Percentiles rank a stretch among this genome's conserved stretches.
phyloP scores from a whole-genome alignment of 345 rosid species.

The Eucalyptus cladocalyx region DNA sequence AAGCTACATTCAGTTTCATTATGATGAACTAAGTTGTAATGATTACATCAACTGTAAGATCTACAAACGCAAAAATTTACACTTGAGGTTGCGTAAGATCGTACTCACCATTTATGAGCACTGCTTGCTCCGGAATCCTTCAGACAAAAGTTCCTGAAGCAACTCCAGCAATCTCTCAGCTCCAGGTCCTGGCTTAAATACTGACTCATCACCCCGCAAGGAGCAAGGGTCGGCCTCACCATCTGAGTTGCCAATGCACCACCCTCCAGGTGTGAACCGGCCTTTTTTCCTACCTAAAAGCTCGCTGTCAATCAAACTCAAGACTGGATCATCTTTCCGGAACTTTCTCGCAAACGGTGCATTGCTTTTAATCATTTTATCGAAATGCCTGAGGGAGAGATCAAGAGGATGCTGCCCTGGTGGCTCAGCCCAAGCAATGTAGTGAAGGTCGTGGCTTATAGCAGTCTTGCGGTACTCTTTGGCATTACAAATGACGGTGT shows the following conservation, averaged over 20 bases:
- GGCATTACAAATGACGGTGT: constrained; percentile 75
- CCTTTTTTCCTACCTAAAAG: constrained; percentile 33
- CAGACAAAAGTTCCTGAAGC: constrained; percentile 37
- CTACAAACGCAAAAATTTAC: constrained; percentile 14
- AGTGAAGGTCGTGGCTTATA: constrained; percentile 79
- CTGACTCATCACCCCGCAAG: constrained; percentile 34
- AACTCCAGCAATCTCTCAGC: constrained; percentile 54
- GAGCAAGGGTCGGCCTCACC: constrained; percentile 53
- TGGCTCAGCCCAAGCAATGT: constrained; percentile 89
- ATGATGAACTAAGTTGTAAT: background rate
- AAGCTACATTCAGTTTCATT: background rate
- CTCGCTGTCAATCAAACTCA: constrained; percentile 74
- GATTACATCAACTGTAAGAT: background rate
- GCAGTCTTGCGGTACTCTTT: constrained; percentile 48
- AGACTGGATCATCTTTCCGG: constrained; percentile 45
- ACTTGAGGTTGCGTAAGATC: background rate
- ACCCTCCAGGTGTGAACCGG: constrained; percentile 63
- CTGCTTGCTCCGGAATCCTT: constrained; percentile 38
- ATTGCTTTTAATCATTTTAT: constrained; percentile 62
- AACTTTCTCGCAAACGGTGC: constrained; percentile 91
- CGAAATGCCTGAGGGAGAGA: constrained; percentile 47
- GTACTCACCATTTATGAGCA: constrained; percentile 17
- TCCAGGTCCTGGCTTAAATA: constrained; percentile 60
- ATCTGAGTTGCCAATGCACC: constrained; percentile 58
- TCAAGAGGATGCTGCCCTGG: constrained; percentile 81